Conservation (phyloP, 768 basidiomycete genomes). For the Mrakia gelida region DNA sequence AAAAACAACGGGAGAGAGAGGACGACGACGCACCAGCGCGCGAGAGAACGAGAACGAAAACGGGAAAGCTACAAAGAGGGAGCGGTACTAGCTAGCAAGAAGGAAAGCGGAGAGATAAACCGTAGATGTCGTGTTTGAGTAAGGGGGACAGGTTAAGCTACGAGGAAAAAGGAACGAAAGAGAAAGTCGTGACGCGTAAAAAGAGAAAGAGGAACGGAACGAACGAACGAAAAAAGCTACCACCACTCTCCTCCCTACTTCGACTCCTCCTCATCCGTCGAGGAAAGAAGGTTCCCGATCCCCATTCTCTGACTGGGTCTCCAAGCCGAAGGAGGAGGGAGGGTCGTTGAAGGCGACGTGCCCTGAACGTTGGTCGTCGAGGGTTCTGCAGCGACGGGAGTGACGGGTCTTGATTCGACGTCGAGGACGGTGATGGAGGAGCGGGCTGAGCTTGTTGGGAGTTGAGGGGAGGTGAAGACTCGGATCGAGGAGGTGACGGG, state of each 20-base stretch:
- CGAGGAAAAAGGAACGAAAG: neutral
- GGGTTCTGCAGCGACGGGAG: neutral
- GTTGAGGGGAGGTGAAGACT: neutral
- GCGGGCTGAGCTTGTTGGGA: neutral
- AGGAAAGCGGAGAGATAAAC: too few species aligned
- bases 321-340: neutral
- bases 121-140: too few species aligned
- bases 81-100: too few species aligned
- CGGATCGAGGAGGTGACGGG: neutral
- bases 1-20: too few species aligned
- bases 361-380: neutral
- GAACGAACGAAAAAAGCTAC: neutral
- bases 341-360: neutral
- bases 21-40: too few species aligned
- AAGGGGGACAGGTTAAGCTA: too few species aligned
- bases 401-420: neutral
- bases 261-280: neutral
- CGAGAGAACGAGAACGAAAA: too few species aligned
- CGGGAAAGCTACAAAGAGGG: too few species aligned
- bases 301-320: constrained; percentile 4
- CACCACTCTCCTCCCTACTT: neutral
- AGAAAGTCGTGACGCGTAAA: neutral
- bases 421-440: neutral
- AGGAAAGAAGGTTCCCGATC: neutral
- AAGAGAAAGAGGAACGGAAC: neutral